phyloP scores from a whole-genome alignment of 2,329 filamentous ascomycete genomes.

The Hypoxylon sp. region DNA sequence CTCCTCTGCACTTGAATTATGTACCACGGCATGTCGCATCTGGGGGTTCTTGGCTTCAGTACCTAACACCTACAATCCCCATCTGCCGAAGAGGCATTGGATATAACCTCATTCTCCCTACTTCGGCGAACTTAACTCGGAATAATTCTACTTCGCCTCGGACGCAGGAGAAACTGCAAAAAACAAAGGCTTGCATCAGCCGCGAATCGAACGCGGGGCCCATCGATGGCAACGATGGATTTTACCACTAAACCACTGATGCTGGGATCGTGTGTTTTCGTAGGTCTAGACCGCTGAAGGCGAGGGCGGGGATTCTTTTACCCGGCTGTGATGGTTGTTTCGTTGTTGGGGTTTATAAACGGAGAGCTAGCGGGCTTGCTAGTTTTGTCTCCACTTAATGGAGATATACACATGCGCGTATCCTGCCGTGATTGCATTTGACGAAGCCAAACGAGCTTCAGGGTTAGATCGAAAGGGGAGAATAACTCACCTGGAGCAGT shows the following conservation, averaged over 20 bases:
- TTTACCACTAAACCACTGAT: slow-evolving; percentile 66
- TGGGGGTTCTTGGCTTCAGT: neutral
- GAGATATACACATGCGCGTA: too few species aligned
- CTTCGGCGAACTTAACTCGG: neutral
- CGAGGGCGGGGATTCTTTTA: neutral
- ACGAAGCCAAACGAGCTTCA: neutral
- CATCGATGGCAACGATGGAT: slow-evolving; percentile 67
- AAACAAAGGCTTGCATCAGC: slow-evolving; percentile 52
- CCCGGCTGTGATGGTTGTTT: neutral
- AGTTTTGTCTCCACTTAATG: neutral
- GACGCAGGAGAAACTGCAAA: neutral
- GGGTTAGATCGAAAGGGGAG: too few species aligned
- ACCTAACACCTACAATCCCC: too few species aligned
- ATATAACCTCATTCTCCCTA: too few species aligned
- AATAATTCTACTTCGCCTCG: neutral
- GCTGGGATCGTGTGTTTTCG: slow-evolving; percentile 32
- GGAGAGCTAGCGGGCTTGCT: neutral
- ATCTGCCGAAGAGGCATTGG: too few species aligned
- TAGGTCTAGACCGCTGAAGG: neutral
- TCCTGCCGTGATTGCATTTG: too few species aligned
- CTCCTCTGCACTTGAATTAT: neutral
- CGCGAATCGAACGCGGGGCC: slow-evolving; percentile 62
- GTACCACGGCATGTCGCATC: neutral
- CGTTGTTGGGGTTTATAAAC: neutral
- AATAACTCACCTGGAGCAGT: too few species aligned